Conservation (phyloP, 2,329 filamentous ascomycete genomes). For the Penicillium carneum region DNA sequence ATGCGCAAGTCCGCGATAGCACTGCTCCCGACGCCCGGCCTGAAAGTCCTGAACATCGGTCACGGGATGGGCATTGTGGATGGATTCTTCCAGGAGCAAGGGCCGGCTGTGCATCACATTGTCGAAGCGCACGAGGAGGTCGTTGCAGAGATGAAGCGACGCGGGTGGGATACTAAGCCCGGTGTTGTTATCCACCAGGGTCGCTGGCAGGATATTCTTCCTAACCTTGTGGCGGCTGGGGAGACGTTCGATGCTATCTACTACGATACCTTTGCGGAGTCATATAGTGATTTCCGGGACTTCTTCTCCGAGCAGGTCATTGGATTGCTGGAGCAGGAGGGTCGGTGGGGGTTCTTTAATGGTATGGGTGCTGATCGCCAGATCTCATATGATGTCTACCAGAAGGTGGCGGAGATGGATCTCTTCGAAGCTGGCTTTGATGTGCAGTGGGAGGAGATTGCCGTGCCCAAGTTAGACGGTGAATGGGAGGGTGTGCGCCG, state of each 20-base stretch:
- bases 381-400: constrained; percentile 96
- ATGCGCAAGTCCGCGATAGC: constrained; percentile 79
- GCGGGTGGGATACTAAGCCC: constrained; percentile 71
- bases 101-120: constrained; percentile 77
- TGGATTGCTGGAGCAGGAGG: constrained; percentile 67
- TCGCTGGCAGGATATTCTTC: constrained; percentile 81
- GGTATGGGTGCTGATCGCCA: constrained; percentile 88
- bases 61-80: constrained; percentile 93
- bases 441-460: constrained; percentile 80
- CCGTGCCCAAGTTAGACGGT: constrained; percentile 74
- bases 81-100: constrained; percentile 72
- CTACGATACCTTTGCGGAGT: constrained; percentile 97
- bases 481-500: constrained; percentile 90
- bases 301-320: constrained; percentile 92
- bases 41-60: constrained; percentile 81
- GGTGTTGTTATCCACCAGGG: constrained; percentile 70
- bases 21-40: constrained; percentile 67
- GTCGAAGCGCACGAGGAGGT: constrained; percentile 85
- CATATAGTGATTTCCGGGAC: constrained; percentile 80
- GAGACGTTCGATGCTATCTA: constrained; percentile 86
- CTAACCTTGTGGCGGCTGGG: constrained; percentile 70
- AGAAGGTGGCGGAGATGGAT: constrained; percentile 89
- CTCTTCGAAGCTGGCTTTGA: constrained; percentile 87
- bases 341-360: constrained; percentile 70
- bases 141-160: constrained; percentile 69